A percentile compares a stretch with the other conserved stretches of the same genome.
Evolutionary conservation across 192 early-diverging fungal species (phyloP).

Genomic region (Allomyces macrogynus): DNA sequence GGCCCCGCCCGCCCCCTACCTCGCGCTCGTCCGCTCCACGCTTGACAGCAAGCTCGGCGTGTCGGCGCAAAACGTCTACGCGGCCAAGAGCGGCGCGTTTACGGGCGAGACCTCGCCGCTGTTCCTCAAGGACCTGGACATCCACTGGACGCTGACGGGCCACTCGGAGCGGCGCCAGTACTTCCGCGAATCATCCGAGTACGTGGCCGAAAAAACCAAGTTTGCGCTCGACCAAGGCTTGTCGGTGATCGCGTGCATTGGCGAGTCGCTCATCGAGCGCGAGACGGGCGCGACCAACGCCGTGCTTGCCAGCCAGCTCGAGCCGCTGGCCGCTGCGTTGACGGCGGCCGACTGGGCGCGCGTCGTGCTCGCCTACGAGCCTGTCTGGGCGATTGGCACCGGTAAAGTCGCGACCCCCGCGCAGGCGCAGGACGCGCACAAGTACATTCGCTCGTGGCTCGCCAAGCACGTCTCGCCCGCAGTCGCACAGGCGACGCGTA

Average conservation of each 20-base stretch:
- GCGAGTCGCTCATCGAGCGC: conserved; percentile 89
- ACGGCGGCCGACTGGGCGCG: conserved; percentile 60
- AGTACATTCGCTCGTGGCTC: conserved; percentile 70
- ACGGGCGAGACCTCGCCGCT: conserved; percentile 91
- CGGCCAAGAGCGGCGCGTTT: conserved; percentile 71
- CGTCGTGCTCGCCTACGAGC: conserved; percentile 97
- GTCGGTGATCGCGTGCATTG: conserved; percentile 84
- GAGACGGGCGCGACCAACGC: conserved; percentile 68
- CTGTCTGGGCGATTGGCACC: conserved; percentile 99
- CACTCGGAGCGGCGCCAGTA: conserved; percentile 96
- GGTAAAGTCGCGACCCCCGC: conserved; percentile 92
- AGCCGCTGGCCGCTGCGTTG: conserved; percentile 56
- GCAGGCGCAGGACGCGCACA: conserved; percentile 95
- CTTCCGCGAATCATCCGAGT: conserved; percentile 70
- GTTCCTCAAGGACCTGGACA: conserved; percentile 85
- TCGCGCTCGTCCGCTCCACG: conserved; percentile 52
- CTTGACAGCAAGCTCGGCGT: conserved; percentile 71
- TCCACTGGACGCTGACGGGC: conserved; percentile 91
- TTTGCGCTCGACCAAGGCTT: conserved; percentile 73
- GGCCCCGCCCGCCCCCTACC: conserved; percentile 80
- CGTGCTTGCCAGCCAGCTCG: conserved; percentile 75
- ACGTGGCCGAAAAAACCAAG: conserved; percentile 72
- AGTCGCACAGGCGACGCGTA: conserved; percentile 74
- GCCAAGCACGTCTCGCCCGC: conserved; percentile 56
- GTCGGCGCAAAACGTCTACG: conserved; percentile 88